Evolutionary conservation across 305 asterid genomes (phyloP).

Genomic region (Fraxinus latifolia): DNA sequence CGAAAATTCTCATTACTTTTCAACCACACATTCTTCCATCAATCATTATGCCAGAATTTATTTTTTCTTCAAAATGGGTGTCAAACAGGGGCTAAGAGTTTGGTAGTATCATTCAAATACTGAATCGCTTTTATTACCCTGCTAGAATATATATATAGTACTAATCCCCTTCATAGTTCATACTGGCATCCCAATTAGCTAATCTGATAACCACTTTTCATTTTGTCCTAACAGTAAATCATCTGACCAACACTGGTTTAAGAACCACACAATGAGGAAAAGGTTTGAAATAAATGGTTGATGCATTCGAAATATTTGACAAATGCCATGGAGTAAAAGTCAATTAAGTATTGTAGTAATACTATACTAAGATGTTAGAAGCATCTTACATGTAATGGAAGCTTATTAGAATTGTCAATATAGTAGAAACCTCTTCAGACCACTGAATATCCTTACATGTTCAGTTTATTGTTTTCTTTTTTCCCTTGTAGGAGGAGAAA

Average conservation of each 20-base stretch:
- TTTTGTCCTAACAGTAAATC: neutral
- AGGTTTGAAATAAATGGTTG: neutral
- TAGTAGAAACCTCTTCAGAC: neutral
- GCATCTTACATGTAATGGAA: neutral
- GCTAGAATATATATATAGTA: neutral
- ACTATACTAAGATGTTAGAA: neutral
- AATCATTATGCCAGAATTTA: too few relatives aligned
- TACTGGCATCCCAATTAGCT: neutral
- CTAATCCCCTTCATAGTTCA: neutral
- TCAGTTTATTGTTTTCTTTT: neutral
- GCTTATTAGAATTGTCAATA: neutral
- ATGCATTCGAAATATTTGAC: neutral
- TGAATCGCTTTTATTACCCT: neutral
- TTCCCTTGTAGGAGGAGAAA: constrained; percentile 70
- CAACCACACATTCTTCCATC: too few relatives aligned
- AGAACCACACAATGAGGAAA: neutral
- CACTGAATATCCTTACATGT: neutral
- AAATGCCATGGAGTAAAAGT: neutral
- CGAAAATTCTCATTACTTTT: too few relatives aligned
- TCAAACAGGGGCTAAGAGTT: neutral
- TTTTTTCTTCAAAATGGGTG: too few relatives aligned
- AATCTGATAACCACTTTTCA: neutral
- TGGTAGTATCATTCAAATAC: neutral
- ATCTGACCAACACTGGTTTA: neutral
- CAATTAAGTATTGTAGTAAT: neutral